phyloP scores from a whole-genome alignment of 1,284 basidiomycete genomes.

The Cutaneotrichosporon arboriforme region DNA sequence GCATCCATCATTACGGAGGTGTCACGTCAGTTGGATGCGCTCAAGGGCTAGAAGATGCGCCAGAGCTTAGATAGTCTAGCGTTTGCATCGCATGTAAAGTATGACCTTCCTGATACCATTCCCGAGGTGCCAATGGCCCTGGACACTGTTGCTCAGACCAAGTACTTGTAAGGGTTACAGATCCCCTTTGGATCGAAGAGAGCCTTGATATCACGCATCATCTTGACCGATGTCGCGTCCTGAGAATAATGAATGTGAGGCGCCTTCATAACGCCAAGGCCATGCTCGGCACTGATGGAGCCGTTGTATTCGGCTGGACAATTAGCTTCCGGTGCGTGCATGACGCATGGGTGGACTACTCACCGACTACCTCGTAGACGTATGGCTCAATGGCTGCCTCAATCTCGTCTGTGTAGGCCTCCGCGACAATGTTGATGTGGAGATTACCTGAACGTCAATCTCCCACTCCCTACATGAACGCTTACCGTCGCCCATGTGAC shows the following conservation, averaged over 20 bases:
- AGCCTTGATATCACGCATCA: conserved; percentile 88
- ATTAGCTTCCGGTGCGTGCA: not conserved
- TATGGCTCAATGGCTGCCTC: conserved; percentile 88
- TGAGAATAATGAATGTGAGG: conserved; percentile 88
- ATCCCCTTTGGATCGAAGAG: conserved; percentile 87
- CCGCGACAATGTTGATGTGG: conserved; percentile 89
- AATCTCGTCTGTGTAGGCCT: conserved; percentile 74
- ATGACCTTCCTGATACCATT: no score
- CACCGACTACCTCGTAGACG: conserved; percentile 80
- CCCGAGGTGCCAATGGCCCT: no score
- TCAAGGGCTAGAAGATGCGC: not conserved
- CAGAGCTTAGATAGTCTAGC: not conserved
- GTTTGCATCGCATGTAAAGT: not conserved
- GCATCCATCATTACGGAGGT: conserved; percentile 9
- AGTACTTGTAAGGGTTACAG: conserved; percentile 58
- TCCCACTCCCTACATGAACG: not conserved
- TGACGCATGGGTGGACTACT: conserved; percentile 22
- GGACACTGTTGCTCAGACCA: conserved; percentile 3
- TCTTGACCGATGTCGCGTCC: conserved; percentile 65
- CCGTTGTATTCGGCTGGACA: conserved; percentile 56
- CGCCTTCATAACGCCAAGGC: conserved; percentile 88
- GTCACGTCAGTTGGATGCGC: conserved; percentile 6
- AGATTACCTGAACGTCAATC: conserved; percentile 63
- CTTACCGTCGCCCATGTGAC: conserved; percentile 92
- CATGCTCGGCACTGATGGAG: conserved; percentile 95